A percentile compares a stretch with the other conserved stretches of the same genome.
Conservation (phyloP, 1,284 basidiomycete species). For the Ustilago curta region DNA sequence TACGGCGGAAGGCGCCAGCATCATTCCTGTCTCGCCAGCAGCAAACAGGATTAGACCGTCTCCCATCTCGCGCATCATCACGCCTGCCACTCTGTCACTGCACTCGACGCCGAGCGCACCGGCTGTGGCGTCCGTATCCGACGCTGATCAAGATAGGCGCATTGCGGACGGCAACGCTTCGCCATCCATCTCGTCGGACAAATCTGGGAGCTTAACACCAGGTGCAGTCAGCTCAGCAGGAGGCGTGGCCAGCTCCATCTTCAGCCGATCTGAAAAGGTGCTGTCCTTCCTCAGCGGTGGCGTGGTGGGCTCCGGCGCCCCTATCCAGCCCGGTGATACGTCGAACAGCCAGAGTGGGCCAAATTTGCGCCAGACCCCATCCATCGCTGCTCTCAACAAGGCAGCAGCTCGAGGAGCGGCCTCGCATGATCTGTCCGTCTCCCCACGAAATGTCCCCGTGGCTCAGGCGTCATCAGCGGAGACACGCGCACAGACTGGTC, state of each 20-base stretch:
- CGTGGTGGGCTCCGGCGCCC: conserved; percentile 31
- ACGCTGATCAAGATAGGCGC: conserved; percentile 6
- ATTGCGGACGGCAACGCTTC: conserved; percentile 28
- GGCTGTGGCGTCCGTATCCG: conserved; percentile 1
- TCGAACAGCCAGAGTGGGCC: conserved; percentile 12
- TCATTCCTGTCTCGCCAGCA: conserved; percentile 21
- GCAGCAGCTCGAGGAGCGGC: conserved; percentile 39
- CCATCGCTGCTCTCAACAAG: conserved; percentile 42
- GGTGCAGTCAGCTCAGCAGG: conserved; percentile 22
- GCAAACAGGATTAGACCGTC: conserved; percentile 33
- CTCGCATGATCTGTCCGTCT: conserved; percentile 35
- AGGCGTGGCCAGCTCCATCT: conserved; percentile 34
- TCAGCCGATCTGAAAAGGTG: conserved; percentile 46
- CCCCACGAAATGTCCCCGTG: conserved; percentile 10
- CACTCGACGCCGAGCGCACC: conserved; percentile 39
- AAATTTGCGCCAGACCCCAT: conserved; percentile 32
- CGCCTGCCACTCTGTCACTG: conserved; percentile 59
- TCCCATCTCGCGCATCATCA: conserved; percentile 59
- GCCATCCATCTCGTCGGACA: conserved; percentile 36
- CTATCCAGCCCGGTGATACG: conserved; percentile 28
- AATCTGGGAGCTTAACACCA: conserved; percentile 39
- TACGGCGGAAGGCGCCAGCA: conserved; percentile 26
- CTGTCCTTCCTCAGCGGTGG: conserved; percentile 46
- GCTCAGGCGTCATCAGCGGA: neutral
- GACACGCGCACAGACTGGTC: conserved; percentile 20